phyloP scores from a whole-genome alignment of 2,329 filamentous ascomycete genomes.

The Curvularia sp. region DNA sequence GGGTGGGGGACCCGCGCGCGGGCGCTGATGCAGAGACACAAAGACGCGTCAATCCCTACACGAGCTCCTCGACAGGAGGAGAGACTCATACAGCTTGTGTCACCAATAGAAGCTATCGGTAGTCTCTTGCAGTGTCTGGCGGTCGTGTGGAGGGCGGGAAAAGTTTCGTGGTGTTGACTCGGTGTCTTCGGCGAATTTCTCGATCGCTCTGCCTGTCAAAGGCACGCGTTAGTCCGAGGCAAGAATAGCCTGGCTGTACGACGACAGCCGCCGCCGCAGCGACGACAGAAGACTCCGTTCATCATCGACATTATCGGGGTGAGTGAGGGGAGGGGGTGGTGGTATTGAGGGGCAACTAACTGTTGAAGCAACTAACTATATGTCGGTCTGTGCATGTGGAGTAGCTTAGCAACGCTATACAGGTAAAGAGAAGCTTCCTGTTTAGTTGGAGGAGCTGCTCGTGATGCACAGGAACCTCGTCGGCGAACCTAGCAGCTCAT shows the following conservation, averaged over 20 bases:
- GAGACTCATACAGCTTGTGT: not conserved
- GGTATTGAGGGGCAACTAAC: not conserved
- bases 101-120: not conserved
- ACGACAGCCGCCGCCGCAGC: not conserved
- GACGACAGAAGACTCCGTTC: not conserved
- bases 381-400: constrained; percentile 5
- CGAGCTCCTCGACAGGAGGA: not conserved
- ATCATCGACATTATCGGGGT: not conserved
- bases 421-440: not conserved
- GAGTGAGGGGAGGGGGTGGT: not conserved
- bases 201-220: not conserved
- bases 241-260: not conserved
- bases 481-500: not conserved
- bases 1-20: not conserved
- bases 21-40: not conserved
- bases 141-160: not conserved
- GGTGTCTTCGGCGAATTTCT: constrained; percentile 9
- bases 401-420: not conserved
- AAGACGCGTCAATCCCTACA: not conserved
- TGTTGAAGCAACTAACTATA: constrained; percentile 8
- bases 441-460: not conserved
- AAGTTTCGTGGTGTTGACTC: constrained; percentile 2
- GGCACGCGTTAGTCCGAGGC: not conserved
- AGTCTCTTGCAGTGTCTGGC: not conserved
- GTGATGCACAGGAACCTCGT: not conserved